Evolutionary conservation across 441 rosid genomes (phyloP), one percentile per base, ranked within the genome.

Genomic region (Arabidopsis hybrid): DNA sequence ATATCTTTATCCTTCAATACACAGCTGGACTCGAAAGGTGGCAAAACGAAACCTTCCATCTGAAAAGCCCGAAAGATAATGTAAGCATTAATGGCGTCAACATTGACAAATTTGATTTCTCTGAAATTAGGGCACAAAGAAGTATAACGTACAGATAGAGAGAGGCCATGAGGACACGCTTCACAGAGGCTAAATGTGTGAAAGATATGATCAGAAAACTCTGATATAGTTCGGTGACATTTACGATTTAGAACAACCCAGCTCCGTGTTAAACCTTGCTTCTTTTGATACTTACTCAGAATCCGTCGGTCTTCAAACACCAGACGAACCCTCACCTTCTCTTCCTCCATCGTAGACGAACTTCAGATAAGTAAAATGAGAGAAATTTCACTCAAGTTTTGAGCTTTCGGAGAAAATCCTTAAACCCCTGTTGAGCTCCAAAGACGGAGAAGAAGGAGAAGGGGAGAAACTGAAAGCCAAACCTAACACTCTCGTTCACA

Each of bases 41-140:
- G 99, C 59, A 95, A 76, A 78, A 78, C 91, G 76, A 89, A 93
- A 7, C 93, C 97, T 68, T 93, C 97, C 98, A 95, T 95, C 99
- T 7, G 55, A 35, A 62, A 56, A 13, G 39, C 32, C 49, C 35
- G 1, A 6, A 18, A 59, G n/a, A 49, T 5, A 36, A 58, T 49
- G 67, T 45, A 12, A 60, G 63, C 55, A 62, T 34, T 5, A 60
- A 66, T n/a, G 72, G 52, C 10, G 64, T 57, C 65, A 11, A 68
- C 64, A 51, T 36, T 26, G 31, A 39, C 14, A 43, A 29, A 31
- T 52, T 29, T 32, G 47, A 21, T 32, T 55, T 55, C 40, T 36
- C 4, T 17, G 31, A 47, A 65, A 72, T 49, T 74, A 71, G 78
- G 73, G 78, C 63, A 67, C 17, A 46, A 52, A 35, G 16, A 52